These are phyloP conservation scores for Soucietia sequanensis DNA, from an alignment of 805 yeast genomes.

Conservation along the genomic window DNA sequence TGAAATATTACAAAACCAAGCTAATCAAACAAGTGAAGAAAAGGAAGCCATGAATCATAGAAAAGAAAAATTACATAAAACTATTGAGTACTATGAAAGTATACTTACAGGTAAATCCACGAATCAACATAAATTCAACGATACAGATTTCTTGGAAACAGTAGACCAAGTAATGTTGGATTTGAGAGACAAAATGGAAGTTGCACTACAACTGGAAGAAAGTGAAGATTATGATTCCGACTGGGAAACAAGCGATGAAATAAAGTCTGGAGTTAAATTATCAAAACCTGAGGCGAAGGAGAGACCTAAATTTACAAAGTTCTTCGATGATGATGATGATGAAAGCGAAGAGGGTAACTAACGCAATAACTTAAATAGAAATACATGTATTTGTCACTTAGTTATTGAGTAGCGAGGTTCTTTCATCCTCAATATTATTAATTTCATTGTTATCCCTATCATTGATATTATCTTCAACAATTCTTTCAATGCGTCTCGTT, in stretches of 20 bases:
- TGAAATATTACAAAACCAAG: conserved; percentile 1
- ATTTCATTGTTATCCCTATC: conserved; percentile 3
- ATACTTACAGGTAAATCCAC: conserved; percentile 2
- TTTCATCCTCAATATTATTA: not conserved
- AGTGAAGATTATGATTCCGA: not conserved
- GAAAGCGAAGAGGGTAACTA: no score
- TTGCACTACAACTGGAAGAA: not conserved
- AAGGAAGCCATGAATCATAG: conserved; percentile 1
- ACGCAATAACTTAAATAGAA: no score
- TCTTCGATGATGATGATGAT: conserved; percentile 4
- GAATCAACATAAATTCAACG: conserved; percentile 1
- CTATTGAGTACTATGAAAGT: conserved; percentile 6
- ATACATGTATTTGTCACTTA: no score
- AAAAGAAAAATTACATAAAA: conserved; percentile 5
- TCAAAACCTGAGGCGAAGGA: not conserved
- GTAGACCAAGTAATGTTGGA: conserved; percentile 6
- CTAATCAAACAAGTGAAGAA: not conserved
- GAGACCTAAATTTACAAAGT: conserved; percentile 4
- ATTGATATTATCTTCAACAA: conserved; percentile 24
- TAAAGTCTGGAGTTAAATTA: not conserved
- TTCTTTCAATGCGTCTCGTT: conserved; percentile 27
- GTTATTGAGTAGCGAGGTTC: no score
- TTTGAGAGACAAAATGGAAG: conserved; percentile 2
- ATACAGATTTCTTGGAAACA: conserved; percentile 3
- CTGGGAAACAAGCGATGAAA: no score